Evolutionary conservation across 257 asterid species (phyloP).

Genomic region (Fraxinus americana): DNA sequence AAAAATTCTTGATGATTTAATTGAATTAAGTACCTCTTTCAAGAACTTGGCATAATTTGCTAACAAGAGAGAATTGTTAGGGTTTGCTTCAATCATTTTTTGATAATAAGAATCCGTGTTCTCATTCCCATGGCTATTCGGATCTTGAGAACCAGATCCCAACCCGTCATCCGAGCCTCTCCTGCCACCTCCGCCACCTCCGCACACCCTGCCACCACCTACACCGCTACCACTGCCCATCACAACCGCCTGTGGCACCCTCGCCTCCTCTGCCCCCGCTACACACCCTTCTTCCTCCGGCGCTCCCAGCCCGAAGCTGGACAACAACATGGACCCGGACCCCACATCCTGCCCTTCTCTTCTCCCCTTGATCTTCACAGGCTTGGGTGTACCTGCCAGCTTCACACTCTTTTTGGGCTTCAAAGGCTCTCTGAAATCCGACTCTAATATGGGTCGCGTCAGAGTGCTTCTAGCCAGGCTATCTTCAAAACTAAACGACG

Average conservation of each 20-base stretch:
- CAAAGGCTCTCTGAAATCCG: conserved; percentile 43
- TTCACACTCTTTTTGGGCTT: conserved; percentile 39
- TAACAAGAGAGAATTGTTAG: conserved; percentile 62
- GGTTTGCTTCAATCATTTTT: conserved; percentile 72
- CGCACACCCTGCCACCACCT: conserved; percentile 34
- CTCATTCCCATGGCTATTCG: conserved; percentile 51
- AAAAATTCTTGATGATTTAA: not conserved
- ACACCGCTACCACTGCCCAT: conserved; percentile 42
- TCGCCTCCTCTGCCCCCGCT: conserved; percentile 29
- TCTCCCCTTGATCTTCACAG: conserved; percentile 34
- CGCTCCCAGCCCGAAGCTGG: conserved; percentile 41
- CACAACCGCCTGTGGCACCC: conserved; percentile 40
- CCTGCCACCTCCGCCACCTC: conserved; percentile 42
- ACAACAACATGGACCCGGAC: conserved; percentile 30
- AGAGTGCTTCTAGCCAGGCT: conserved; percentile 18
- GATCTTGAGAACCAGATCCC: conserved; percentile 44
- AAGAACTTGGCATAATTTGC: conserved; percentile 80
- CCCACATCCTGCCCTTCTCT: conserved; percentile 33
- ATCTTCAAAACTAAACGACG: conserved; percentile 37
- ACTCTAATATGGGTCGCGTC: conserved; percentile 27
- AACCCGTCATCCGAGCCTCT: conserved; percentile 48
- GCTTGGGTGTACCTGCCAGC: conserved; percentile 39
- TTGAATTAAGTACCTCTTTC: conserved; percentile 54
- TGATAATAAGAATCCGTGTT: conserved; percentile 63
- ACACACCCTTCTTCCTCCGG: conserved; percentile 22